phyloP scores from a whole-genome alignment of 2,329 filamentous ascomycete genomes.

The Fusarium citri region DNA sequence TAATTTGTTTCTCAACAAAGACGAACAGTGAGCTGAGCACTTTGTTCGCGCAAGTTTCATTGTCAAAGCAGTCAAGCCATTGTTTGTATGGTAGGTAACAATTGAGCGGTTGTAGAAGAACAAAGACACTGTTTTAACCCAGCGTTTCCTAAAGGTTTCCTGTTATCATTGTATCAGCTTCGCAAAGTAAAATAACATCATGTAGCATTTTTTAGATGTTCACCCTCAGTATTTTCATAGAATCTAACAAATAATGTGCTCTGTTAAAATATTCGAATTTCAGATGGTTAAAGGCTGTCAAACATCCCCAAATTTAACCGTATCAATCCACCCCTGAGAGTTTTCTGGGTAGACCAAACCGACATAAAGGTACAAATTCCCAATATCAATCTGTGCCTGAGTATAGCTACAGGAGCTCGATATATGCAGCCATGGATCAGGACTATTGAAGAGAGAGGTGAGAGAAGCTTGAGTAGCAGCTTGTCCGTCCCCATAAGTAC shows the following conservation, averaged over 20 bases:
- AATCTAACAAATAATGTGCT: neutral
- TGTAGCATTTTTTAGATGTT: accelerated
- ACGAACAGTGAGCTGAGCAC: neutral
- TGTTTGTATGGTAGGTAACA: neutral
- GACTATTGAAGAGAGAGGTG: neutral
- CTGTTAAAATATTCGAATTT: neutral
- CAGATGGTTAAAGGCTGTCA: neutral
- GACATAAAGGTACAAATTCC: neutral
- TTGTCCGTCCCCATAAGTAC: neutral
- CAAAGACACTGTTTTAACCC: neutral
- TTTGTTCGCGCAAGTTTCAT: neutral
- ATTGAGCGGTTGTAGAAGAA: neutral
- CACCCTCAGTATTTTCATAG: neutral
- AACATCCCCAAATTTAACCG: neutral
- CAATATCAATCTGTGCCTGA: neutral
- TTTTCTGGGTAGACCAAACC: neutral
- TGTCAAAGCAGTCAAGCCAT: no score
- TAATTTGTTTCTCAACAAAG: neutral
- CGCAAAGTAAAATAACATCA: neutral
- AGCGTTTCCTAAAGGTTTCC: neutral
- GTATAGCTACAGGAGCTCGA: neutral
- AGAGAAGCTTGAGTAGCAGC: neutral
- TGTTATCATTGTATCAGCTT: neutral
- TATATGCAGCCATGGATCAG: neutral
- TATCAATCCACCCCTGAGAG: neutral